Evolutionary conservation across 768 basidiomycete genomes (phyloP).

Genomic region (Boletus coccyginus): DNA sequence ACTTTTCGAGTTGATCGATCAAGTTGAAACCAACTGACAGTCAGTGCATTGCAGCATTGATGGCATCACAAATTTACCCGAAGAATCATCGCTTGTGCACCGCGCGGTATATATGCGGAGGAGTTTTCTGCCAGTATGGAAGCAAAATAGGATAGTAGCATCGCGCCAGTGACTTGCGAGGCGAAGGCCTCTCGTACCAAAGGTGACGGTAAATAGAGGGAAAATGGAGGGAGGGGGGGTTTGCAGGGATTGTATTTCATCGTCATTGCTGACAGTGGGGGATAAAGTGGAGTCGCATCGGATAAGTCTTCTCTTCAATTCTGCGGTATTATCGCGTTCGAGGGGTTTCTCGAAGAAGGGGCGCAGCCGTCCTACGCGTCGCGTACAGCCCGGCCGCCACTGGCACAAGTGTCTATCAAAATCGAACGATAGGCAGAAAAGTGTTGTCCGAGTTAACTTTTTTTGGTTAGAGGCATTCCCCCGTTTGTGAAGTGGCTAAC

Average conservation of each 20-base stretch:
- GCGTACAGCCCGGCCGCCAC: too few relatives aligned
- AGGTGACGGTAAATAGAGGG: conserved; percentile 67
- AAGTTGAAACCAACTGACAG: conserved; percentile 74
- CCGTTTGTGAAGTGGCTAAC: too few relatives aligned
- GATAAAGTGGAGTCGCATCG: conserved; percentile 15
- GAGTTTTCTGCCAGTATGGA: conserved; percentile 65
- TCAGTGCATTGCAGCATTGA: conserved; percentile 54
- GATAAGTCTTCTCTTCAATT: too few relatives aligned
- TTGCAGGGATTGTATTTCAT: conserved; percentile 54
- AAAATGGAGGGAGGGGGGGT: conserved; percentile 50
- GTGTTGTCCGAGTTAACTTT: too few relatives aligned
- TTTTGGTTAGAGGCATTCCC: too few relatives aligned
- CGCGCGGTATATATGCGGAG: conserved; percentile 76
- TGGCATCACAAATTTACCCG: conserved; percentile 83
- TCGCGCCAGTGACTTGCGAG: conserved; percentile 5
- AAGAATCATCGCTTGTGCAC: conserved; percentile 70
- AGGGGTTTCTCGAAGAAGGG: too few relatives aligned
- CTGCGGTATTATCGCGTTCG: too few relatives aligned
- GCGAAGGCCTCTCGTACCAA: conserved; percentile 62
- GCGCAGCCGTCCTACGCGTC: too few relatives aligned
- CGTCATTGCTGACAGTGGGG: conserved; percentile 40
- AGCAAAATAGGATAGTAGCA: conserved; percentile 6
- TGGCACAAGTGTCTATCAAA: too few relatives aligned
- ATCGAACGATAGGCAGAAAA: too few relatives aligned
- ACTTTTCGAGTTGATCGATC: conserved; percentile 24